Percentiles rank a stretch among this genome's conserved stretches.
phyloP scores from a whole-genome alignment of 2,329 filamentous ascomycete genomes.

The Aulographum hederae region DNA sequence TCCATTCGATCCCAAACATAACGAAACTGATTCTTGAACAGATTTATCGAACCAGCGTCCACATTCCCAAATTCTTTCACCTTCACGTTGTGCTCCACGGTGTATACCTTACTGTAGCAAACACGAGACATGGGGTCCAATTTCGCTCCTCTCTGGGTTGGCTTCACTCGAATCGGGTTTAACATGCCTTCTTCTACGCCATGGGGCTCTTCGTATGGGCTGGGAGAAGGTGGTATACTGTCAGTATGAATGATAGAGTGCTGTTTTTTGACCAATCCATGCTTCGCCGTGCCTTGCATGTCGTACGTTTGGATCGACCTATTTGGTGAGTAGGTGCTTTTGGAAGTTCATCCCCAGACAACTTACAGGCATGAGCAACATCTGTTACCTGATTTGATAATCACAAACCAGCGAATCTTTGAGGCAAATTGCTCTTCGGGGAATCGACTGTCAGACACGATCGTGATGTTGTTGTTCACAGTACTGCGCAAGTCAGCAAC shows the following conservation, averaged over 20 bases:
- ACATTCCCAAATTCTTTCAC: conserved; percentile 11
- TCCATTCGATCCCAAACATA: background rate
- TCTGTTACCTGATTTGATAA: conserved; percentile 7
- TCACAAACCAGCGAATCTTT: conserved; percentile 10
- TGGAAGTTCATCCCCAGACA: background rate
- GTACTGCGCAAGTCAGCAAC: background rate
- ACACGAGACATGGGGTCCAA: conserved; percentile 10
- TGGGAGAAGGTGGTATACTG: conserved; percentile 1
- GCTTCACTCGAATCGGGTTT: conserved; percentile 7
- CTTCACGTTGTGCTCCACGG: conserved; percentile 14
- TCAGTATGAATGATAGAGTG: conserved; percentile 8
- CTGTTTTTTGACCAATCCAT: conserved; percentile 6
- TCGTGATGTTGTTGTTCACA: conserved; percentile 5
- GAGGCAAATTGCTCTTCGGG: conserved; percentile 4
- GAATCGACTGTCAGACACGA: conserved; percentile 3
- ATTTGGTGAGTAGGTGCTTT: background rate
- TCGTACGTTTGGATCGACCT: conserved; percentile 11
- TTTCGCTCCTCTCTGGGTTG: conserved; percentile 5
- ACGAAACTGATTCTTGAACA: background rate
- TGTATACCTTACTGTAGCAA: conserved; percentile 11
- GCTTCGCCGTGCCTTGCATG: conserved; percentile 7
- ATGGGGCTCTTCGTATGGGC: conserved; percentile 3
- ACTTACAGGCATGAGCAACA: conserved; percentile 7
- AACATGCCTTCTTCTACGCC: conserved; percentile 1
- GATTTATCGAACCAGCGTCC: background rate